A percentile compares a stretch with the other conserved stretches of the same genome.
Evolutionary conservation across 1,284 basidiomycete genomes (phyloP).

Genomic region (Agroathelia rolfsii): DNA sequence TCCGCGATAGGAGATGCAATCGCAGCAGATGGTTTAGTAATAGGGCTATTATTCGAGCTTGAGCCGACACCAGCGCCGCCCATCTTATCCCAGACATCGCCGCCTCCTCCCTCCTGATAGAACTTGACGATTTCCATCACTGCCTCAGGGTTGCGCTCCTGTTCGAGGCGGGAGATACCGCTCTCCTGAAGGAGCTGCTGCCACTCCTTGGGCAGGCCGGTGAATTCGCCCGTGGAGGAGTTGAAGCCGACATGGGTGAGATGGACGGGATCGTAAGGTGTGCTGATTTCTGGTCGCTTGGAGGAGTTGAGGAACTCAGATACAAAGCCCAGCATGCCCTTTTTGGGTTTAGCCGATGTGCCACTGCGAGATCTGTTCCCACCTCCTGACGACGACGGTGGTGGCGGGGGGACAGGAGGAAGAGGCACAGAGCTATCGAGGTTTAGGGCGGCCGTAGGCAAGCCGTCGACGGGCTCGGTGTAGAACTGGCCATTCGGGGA

Average conservation of each 20-base stretch:
- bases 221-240: constrained; percentile 70
- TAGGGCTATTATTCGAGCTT: constrained; percentile 5
- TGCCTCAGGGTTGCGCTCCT: constrained; percentile 70
- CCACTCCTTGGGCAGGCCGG: constrained; percentile 74
- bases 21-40: too few relatives aligned
- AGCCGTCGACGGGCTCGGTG: constrained; percentile 35
- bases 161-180: constrained; percentile 66
- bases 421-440: constrained; percentile 11
- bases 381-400: constrained; percentile 19
- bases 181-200: constrained; percentile 70
- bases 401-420: constrained; percentile 19
- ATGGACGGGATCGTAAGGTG: constrained; percentile 73
- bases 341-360: constrained; percentile 30
- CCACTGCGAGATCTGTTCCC: constrained; percentile 29
- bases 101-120: constrained; percentile 55
- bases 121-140: constrained; percentile 76
- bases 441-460: constrained; percentile 28
- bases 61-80: constrained; percentile 29
- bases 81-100: constrained; percentile 80
- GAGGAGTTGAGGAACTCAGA: constrained; percentile 44
- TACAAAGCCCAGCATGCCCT: constrained; percentile 36
- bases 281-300: constrained; percentile 63
- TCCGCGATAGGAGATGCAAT: constrained; percentile 23
- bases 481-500: constrained; percentile 28
- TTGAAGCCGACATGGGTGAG: constrained; percentile 79